Evolutionary conservation across 441 rosid genomes (phyloP).

Genomic region (Jatropha multifida): DNA sequence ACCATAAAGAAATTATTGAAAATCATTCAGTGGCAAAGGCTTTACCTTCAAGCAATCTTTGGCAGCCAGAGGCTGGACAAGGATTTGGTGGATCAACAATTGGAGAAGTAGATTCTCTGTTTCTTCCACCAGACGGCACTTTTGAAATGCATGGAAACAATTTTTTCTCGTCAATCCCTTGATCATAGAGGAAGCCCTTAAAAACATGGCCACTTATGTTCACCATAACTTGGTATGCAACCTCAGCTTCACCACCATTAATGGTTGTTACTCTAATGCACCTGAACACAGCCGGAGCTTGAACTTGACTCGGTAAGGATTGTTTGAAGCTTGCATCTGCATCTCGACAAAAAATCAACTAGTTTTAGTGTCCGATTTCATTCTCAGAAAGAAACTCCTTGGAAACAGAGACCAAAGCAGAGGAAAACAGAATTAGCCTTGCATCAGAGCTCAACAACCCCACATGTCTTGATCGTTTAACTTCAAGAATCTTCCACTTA

Average conservation of each 20-base stretch:
- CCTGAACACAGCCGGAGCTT: constrained; percentile 81
- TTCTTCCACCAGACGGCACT: constrained; percentile 22
- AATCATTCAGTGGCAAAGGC: neutral
- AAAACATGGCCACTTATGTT: constrained; percentile 87
- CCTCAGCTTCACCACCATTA: constrained; percentile 76
- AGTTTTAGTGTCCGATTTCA: neutral
- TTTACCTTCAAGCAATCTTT: constrained; percentile 38
- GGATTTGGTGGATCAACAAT: constrained; percentile 28
- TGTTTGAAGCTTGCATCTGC: constrained; percentile 57
- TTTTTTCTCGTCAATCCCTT: constrained; percentile 65
- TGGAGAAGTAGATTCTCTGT: constrained; percentile 36
- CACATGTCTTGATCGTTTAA: neutral
- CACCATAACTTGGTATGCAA: constrained; percentile 82
- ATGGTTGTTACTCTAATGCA: constrained; percentile 81
- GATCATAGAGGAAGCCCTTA: constrained; percentile 86
- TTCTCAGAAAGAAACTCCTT: neutral
- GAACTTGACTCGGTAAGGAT: constrained; percentile 71
- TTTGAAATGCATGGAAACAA: constrained; percentile 36
- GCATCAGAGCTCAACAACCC: neutral
- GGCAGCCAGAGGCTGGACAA: constrained; percentile 30
- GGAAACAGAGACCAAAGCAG: neutral
- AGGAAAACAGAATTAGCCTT: constrained; percentile 13
- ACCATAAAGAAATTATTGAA: neutral
- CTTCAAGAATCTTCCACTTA: neutral
- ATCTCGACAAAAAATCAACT: neutral